Percentiles rank a stretch among this genome's conserved stretches.
Conservation (phyloP, 805 yeast species). For the Zygotorulaspora florentina region DNA sequence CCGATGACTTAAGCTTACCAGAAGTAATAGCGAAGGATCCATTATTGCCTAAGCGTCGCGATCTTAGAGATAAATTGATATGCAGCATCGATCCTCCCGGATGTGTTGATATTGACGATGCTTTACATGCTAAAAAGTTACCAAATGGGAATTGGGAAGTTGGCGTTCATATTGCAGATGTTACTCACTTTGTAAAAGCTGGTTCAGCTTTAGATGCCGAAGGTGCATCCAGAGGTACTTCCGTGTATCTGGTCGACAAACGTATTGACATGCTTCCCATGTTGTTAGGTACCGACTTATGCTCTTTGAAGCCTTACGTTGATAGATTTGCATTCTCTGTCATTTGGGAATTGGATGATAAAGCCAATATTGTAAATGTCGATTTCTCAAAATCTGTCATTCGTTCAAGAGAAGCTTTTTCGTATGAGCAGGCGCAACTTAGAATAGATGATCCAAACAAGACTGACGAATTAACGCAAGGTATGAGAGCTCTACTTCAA, state of each 20-base stretch:
- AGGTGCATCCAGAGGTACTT: conserved; percentile 96
- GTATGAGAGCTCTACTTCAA: conserved; percentile 76
- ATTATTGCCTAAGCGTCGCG: conserved; percentile 58
- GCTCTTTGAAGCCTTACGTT: conserved; percentile 92
- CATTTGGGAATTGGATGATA: conserved; percentile 86
- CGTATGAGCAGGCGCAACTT: conserved; percentile 88
- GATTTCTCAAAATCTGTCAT: conserved; percentile 84
- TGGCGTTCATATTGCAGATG: conserved; percentile 99
- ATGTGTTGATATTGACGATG: conserved; percentile 98
- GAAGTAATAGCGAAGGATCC: conserved; percentile 50
- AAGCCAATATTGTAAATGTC: conserved; percentile 79
- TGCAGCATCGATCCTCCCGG: conserved; percentile 98
- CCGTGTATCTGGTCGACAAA: conserved; percentile 94
- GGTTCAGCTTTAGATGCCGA: conserved; percentile 89
- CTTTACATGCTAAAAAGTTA: conserved; percentile 77
- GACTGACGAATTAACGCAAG: conserved; percentile 79
- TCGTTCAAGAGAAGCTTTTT: conserved; percentile 87
- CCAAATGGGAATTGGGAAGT: conserved; percentile 95
- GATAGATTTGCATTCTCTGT: conserved; percentile 96
- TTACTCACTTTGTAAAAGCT: conserved; percentile 93
- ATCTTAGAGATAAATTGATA: conserved; percentile 80
- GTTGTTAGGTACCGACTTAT: conserved; percentile 89
- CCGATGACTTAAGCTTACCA: conserved; percentile 53
- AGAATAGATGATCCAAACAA: conserved; percentile 77
- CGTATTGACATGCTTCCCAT: conserved; percentile 98